Base-by-base conservation (phyloP, 306 rosid genomes). In the Mimosa pudica region DNA sequence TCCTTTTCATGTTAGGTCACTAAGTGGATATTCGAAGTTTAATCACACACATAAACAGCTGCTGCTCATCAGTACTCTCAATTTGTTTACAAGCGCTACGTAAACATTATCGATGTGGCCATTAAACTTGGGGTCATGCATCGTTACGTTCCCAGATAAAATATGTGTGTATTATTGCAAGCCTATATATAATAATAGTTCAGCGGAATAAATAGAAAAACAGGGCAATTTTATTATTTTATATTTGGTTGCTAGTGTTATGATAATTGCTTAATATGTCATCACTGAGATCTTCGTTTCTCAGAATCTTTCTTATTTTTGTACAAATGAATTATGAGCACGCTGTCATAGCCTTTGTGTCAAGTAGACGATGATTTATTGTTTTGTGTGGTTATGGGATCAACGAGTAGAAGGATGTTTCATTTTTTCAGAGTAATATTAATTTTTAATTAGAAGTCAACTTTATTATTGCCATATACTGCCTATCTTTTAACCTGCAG, bases 271-370 rank as follows among this genome's bases (percentile, higher is more conserved):
- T 42, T 60, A 9, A 24, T 44, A n/a, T 17, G 32, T 68, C 41
- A 75, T 14, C 54, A 83, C 74, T 68, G 73, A 68, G 73, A 83
- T 83, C 54, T 83, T 46, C 13, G 11, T 62, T 73, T 82, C 24
- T 73, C 55, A 45, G 35, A 77, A 62, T 58, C 68, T n/a, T 81
- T 51, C 55, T 8, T 30, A 2, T 38, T 66, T 66, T 66, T 51
- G 71, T 57, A 32, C 8, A 11, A 61, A 51, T 71, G 44, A 82
- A 44, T 45, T 45, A 76, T 48, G 67, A 61, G 5, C 36, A 30
- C 36, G 52, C 45, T 51, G 62, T 82, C 73, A 48, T 38, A 5
- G 30, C 30, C 30, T n/a, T 33, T 8, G 45, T 52, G 45, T 73
- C 77, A 52, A 35, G 65, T 32, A 20, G 48, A 24, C 13, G 10